These are phyloP conservation scores for Ogataea glucozyma DNA, from an alignment of 805 yeast species.

Conservation along the genomic window DNA sequence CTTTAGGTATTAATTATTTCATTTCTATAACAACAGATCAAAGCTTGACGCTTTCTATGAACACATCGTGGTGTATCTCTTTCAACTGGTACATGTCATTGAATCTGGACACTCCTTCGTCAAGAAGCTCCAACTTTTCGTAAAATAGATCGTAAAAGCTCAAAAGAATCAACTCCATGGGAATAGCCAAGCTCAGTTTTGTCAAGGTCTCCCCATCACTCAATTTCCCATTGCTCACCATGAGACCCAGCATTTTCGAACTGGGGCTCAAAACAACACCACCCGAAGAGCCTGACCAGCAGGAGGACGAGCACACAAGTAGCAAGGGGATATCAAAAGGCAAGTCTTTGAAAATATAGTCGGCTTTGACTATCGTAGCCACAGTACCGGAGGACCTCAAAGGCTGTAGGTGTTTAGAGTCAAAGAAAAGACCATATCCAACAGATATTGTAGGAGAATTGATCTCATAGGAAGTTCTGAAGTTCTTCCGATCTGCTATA, in stretches of 20 bases:
- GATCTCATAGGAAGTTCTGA: background rate
- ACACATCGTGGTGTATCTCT: slow-evolving; percentile 18
- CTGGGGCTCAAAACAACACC: slow-evolving; percentile 40
- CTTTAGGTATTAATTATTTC: background rate
- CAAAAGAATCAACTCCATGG: slow-evolving; percentile 19
- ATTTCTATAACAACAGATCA: background rate
- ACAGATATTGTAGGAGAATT: slow-evolving; percentile 29
- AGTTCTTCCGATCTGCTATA: background rate
- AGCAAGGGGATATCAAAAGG: slow-evolving; percentile 18
- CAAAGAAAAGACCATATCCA: slow-evolving; percentile 44
- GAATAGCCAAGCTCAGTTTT: slow-evolving; percentile 22
- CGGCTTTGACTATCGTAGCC: slow-evolving; percentile 22
- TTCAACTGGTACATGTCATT: slow-evolving; percentile 15
- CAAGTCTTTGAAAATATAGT: slow-evolving; percentile 10
- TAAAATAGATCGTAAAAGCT: slow-evolving; percentile 25
- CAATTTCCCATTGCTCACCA: slow-evolving; percentile 42
- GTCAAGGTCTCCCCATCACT: slow-evolving; percentile 24
- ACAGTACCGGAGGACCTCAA: slow-evolving; percentile 38
- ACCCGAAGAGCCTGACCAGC: slow-evolving; percentile 56
- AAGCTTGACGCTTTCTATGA: slow-evolving; percentile 19
- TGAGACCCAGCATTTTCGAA: slow-evolving; percentile 39
- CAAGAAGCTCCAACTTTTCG: slow-evolving; percentile 9
- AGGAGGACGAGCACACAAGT: slow-evolving; percentile 42
- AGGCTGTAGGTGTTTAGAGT: slow-evolving; percentile 28
- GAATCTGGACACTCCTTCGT: slow-evolving; percentile 8